Conservation (phyloP, 2,329 filamentous ascomycete species). For the Lizonia empirigonia region DNA sequence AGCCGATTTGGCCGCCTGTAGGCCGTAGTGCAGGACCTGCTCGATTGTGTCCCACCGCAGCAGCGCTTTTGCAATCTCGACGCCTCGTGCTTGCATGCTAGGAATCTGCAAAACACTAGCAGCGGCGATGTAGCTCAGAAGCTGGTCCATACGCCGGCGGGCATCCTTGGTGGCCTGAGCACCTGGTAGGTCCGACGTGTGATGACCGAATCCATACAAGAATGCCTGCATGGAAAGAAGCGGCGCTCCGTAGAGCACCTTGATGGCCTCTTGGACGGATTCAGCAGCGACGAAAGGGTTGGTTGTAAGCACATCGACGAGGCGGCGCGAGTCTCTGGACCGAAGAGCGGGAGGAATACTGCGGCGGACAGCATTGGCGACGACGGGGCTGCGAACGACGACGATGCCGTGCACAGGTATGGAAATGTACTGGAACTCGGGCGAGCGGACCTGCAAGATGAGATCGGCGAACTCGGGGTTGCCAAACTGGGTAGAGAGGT, state of each 20-base stretch:
- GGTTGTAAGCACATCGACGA: conserved; percentile 34
- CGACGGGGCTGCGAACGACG: conserved; percentile 42
- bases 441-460: conserved; percentile 43
- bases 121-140: conserved; percentile 67
- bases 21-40: conserved; percentile 63
- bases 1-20: conserved; percentile 51
- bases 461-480: conserved; percentile 47
- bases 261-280: conserved; percentile 44
- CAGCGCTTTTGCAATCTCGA: conserved; percentile 63
- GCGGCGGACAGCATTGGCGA: conserved; percentile 38
- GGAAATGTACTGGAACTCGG: conserved; percentile 33
- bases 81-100: conserved; percentile 62
- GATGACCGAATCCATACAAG: conserved; percentile 38
- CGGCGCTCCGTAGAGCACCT: conserved; percentile 45
- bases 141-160: conserved; percentile 44
- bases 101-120: conserved; percentile 64
- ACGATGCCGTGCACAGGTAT: conserved; percentile 46
- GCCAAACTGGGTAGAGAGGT: conserved; percentile 42
- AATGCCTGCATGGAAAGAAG: conserved; percentile 36
- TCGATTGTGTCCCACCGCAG: conserved; percentile 69
- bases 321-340: conserved; percentile 32
- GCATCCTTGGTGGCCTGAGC: conserved; percentile 35
- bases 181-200: conserved; percentile 31
- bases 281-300: conserved; percentile 39
- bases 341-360: conserved; percentile 26